Evolutionary conservation across 2,329 filamentous ascomycete genomes (phyloP).

Genomic region (Sclerotinia sclerotiorum): DNA sequence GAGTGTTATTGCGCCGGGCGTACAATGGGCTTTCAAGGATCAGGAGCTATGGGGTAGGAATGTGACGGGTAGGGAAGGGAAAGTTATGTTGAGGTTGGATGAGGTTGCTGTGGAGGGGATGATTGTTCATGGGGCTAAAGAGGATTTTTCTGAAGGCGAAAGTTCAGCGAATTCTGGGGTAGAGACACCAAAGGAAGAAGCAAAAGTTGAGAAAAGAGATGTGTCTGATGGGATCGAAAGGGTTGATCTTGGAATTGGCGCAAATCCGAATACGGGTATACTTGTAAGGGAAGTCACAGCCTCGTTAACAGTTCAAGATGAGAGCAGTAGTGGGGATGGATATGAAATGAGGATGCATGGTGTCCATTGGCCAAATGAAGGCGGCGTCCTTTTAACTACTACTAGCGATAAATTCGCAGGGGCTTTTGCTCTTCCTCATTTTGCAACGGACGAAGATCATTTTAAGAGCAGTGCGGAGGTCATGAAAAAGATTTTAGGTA

Average conservation of each 20-base stretch:
- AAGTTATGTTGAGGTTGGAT: constrained; percentile 67
- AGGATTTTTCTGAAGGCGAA: constrained; percentile 14
- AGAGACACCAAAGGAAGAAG: neutral
- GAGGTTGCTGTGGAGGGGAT: constrained; percentile 42
- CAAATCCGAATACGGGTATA: constrained; percentile 40
- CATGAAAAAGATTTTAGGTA: constrained; percentile 70
- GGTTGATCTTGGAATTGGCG: constrained; percentile 1
- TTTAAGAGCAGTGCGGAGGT: constrained; percentile 60
- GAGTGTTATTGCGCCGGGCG: constrained; percentile 61
- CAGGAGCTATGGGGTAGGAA: constrained; percentile 70
- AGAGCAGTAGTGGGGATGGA: constrained; percentile 65
- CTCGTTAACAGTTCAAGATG: constrained; percentile 70
- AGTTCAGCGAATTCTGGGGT: neutral
- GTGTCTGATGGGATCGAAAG: constrained; percentile 17
- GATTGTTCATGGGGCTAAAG: constrained; percentile 25
- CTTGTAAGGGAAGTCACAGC: constrained; percentile 67
- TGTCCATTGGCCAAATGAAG: constrained; percentile 80
- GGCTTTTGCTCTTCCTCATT: constrained; percentile 83
- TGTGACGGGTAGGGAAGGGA: constrained; percentile 70
- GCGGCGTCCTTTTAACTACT: constrained; percentile 77
- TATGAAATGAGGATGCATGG: constrained; percentile 82
- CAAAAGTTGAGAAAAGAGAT: neutral
- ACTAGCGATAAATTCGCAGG: constrained; percentile 94
- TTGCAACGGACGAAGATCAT: constrained; percentile 60
- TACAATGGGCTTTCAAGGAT: constrained; percentile 60